phyloP scores from a whole-genome alignment of 2,329 filamentous ascomycete genomes.

The Penicillium brasilianum region DNA sequence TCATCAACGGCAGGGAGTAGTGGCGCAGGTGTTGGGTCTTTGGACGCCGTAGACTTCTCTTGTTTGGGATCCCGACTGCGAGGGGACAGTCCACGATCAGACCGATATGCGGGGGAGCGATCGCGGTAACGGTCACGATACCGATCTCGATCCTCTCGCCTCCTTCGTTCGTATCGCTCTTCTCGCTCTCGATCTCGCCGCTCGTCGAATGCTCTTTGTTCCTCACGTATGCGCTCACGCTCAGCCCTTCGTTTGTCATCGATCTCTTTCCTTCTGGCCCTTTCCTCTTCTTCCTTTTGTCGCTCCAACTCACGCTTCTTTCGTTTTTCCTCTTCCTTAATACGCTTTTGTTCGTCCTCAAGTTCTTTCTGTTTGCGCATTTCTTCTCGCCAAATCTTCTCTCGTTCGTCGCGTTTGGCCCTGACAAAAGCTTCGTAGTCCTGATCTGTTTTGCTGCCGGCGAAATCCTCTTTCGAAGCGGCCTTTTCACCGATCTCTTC shows the following conservation, averaged over 20 bases:
- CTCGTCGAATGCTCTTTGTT: conserved; percentile 59
- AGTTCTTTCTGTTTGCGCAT: conserved; percentile 59
- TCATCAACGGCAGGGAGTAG: conserved; percentile 50
- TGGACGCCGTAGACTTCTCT: conserved; percentile 40
- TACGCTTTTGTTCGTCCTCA: conserved; percentile 50
- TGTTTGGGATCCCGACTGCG: conserved; percentile 38
- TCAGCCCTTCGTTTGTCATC: conserved; percentile 57
- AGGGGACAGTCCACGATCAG: conserved; percentile 39
- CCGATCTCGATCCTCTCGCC: conserved; percentile 53
- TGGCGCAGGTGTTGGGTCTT: conserved; percentile 40
- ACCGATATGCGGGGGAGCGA: conserved; percentile 39
- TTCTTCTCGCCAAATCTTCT: conserved; percentile 55
- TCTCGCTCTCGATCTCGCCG: conserved; percentile 58
- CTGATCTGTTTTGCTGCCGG: conserved; percentile 64
- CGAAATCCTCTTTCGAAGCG: conserved; percentile 59
- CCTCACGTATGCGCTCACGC: conserved; percentile 56
- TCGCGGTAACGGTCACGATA: conserved; percentile 42
- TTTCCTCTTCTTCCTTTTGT: conserved; percentile 52
- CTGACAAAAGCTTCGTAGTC: conserved; percentile 63
- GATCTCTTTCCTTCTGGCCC: conserved; percentile 56
- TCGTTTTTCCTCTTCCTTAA: conserved; percentile 49
- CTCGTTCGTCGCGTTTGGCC: conserved; percentile 57
- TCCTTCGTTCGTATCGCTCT: conserved; percentile 51
- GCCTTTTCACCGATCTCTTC: conserved; percentile 64
- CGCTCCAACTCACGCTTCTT: conserved; percentile 51